A percentile compares a stretch with the other conserved stretches of the same genome.
phyloP scores from a whole-genome alignment of 495 filamentous ascomycete genomes.

The Achaetomiella virescens region DNA sequence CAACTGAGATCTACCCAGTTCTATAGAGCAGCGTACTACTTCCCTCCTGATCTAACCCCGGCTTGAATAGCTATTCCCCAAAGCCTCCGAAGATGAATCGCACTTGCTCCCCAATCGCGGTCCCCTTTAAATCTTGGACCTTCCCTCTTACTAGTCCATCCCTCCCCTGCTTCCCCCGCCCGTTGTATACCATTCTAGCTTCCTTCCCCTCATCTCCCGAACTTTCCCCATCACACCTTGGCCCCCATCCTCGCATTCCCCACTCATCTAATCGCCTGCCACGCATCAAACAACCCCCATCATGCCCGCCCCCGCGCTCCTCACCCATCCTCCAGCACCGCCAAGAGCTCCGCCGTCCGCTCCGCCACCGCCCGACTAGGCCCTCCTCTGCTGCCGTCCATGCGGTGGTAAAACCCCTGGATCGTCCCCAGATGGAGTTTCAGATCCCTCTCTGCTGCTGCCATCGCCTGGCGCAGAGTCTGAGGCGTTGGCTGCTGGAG shows the following conservation, averaged over 20 bases:
- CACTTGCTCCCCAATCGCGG: too few relatives aligned
- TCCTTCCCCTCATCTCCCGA: too few relatives aligned
- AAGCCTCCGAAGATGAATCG: too few relatives aligned
- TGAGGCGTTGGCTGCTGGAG: constrained; percentile 9
- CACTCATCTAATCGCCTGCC: neutral
- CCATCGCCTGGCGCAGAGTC: constrained; percentile 21
- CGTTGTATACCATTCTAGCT: too few relatives aligned
- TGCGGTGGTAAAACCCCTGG: constrained; percentile 12
- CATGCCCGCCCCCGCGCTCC: neutral
- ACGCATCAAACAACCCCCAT: neutral
- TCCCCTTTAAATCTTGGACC: too few relatives aligned
- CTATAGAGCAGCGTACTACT: too few relatives aligned
- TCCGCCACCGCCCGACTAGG: constrained; percentile 1
- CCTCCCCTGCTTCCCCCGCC: too few relatives aligned
- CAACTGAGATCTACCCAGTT: too few relatives aligned
- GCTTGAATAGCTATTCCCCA: too few relatives aligned
- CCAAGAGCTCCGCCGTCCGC: constrained; percentile 15
- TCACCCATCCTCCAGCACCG: neutral
- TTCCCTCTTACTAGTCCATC: too few relatives aligned
- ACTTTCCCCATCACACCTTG: too few relatives aligned
- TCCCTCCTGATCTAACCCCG: too few relatives aligned
- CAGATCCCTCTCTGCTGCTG: constrained; percentile 20
- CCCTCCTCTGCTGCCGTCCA: neutral
- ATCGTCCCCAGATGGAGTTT: constrained; percentile 11
- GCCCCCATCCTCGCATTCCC: neutral